A percentile compares a stretch with the other conserved stretches of the same genome.
Evolutionary conservation across 129 eudicot genomes (phyloP).

Genomic region (Artemisia annua): DNA sequence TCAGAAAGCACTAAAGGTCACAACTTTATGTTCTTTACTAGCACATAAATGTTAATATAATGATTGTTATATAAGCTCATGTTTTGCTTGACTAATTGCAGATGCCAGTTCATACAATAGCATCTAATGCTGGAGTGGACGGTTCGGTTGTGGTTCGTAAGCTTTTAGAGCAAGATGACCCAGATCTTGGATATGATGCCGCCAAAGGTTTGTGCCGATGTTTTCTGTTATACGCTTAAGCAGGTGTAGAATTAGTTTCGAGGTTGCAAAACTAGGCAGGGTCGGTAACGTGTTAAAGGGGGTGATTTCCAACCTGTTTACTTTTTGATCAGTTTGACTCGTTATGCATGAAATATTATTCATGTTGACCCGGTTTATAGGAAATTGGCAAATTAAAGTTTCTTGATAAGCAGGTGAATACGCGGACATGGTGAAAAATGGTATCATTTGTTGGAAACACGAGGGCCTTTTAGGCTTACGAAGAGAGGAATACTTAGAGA

Average conservation of each 20-base stretch:
- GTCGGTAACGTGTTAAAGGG: not conserved
- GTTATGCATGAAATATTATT: too few relatives aligned
- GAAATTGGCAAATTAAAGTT: not conserved
- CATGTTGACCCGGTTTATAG: not conserved
- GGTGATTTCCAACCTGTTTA: not conserved
- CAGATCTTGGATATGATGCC: slow-evolving; percentile 87
- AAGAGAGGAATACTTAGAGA: too few relatives aligned
- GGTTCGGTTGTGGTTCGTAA: slow-evolving; percentile 89
- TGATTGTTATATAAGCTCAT: too few relatives aligned
- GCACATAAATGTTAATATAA: too few relatives aligned
- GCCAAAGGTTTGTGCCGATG: slow-evolving; percentile 57
- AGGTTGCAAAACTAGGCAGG: not conserved
- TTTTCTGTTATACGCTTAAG: not conserved
- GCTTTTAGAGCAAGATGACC: slow-evolving; percentile 76
- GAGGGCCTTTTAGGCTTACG: too few relatives aligned
- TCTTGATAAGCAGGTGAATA: slow-evolving; percentile 60
- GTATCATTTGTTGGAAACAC: too few relatives aligned
- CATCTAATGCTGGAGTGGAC: slow-evolving; percentile 81
- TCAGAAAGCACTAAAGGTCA: slow-evolving; percentile 74
- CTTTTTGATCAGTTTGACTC: too few relatives aligned
- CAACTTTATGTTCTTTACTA: too few relatives aligned
- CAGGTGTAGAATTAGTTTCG: not conserved
- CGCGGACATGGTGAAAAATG: slow-evolving; percentile 83
- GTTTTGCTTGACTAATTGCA: slow-evolving; percentile 23
- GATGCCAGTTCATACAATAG: slow-evolving; percentile 83